phyloP scores from a whole-genome alignment of 2,329 filamentous ascomycete genomes.

The Colletotrichum incanum region DNA sequence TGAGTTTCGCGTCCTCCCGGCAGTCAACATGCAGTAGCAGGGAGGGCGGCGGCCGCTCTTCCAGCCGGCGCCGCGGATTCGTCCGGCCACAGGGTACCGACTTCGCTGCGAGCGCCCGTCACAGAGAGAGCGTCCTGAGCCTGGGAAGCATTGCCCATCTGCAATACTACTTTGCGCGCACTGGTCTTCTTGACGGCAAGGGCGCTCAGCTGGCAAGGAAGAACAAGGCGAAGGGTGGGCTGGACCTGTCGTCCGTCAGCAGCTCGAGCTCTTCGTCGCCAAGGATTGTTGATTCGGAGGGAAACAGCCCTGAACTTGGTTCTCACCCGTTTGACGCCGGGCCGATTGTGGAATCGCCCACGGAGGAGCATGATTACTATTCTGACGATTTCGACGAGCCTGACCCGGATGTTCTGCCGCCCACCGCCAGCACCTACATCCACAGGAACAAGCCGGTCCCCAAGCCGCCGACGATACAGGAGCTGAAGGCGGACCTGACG shows the following conservation, averaged over 20 bases:
- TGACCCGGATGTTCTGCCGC: conserved; percentile 89
- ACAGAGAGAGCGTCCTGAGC: conserved; percentile 95
- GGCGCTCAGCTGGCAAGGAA: conserved; percentile 87
- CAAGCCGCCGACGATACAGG: conserved; percentile 85
- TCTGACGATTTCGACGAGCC: conserved; percentile 75
- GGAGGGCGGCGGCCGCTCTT: conserved; percentile 51
- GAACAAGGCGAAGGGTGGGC: conserved; percentile 72
- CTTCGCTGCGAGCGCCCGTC: conserved; percentile 91
- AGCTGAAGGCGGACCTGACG: conserved; percentile 79
- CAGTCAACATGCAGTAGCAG: conserved; percentile 64
- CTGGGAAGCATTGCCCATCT: conserved; percentile 96
- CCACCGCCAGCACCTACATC: conserved; percentile 96
- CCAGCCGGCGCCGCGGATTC: conserved; percentile 80
- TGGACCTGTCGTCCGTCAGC: conserved; percentile 68
- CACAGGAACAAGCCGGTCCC: conserved; percentile 85
- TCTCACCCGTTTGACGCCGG: conserved; percentile 57
- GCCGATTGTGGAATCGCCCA: conserved; percentile 63
- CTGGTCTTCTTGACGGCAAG: conserved; percentile 93
- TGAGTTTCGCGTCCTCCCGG: conserved; percentile 57
- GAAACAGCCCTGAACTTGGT: conserved; percentile 70
- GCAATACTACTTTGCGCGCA: conserved; percentile 98
- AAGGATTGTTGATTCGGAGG: conserved; percentile 64
- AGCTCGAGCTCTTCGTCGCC: conserved; percentile 55
- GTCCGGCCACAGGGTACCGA: conserved; percentile 89
- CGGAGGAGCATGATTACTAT: conserved; percentile 64